These are phyloP conservation scores for Sporothrix phasma DNA, from an alignment of 2,329 filamentous ascomycete species.

Conservation along the genomic window DNA sequence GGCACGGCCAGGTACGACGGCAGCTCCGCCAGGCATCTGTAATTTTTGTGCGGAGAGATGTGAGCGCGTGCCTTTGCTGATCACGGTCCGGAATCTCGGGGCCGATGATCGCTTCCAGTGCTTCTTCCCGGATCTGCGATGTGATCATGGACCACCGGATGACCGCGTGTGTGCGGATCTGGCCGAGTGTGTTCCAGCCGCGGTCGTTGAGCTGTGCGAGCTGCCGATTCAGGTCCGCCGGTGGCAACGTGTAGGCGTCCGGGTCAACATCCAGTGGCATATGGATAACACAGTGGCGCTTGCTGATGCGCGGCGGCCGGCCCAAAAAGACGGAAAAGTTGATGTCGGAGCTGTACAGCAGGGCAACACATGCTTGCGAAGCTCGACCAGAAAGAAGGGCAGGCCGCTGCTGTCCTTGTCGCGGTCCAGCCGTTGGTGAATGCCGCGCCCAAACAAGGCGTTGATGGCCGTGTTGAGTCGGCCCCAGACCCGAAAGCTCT, in stretches of 20 bases:
- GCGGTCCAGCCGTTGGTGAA: conserved; percentile 9
- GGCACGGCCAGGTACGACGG: conserved; percentile 6
- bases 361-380: conserved; percentile 12
- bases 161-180: conserved; percentile 21
- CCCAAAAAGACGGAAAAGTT: conserved; percentile 42
- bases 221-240: conserved; percentile 26
- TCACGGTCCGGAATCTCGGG: neutral
- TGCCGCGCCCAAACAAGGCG: conserved; percentile 8
- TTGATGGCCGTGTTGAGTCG: conserved; percentile 11
- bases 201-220: conserved; percentile 31
- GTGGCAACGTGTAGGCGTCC: neutral
- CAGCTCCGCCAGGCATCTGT: conserved; percentile 5
- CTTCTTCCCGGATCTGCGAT: conserved; percentile 12
- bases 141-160: conserved; percentile 13
- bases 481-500: conserved; percentile 9
- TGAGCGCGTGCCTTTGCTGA: neutral
- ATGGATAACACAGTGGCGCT: conserved; percentile 44
- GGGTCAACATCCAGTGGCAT: conserved; percentile 41
- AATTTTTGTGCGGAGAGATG: neutral
- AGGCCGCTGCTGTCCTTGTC: neutral
- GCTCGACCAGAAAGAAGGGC: conserved; percentile 12
- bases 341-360: conserved; percentile 33
- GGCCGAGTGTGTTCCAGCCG: conserved; percentile 42
- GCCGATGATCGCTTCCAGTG: conserved; percentile 7
- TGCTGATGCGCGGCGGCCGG: conserved; percentile 41